A percentile compares a stretch with the other conserved stretches of the same genome.
Evolutionary conservation across 805 yeast genomes (phyloP).

Genomic region (Kluyveromyces wickerhamii): DNA sequence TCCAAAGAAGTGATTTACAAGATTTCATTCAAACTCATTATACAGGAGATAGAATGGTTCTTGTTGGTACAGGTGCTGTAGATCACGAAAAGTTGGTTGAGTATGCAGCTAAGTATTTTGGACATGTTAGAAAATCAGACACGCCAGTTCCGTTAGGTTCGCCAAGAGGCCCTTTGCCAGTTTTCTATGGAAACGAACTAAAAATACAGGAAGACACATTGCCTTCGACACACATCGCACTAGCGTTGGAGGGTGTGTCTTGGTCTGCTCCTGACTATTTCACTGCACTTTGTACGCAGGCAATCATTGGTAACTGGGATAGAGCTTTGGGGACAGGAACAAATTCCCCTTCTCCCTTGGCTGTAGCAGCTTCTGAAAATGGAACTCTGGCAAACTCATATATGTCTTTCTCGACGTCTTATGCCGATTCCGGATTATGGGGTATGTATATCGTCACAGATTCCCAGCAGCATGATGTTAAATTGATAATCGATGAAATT

Average conservation of each 20-base stretch:
- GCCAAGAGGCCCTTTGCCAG: conserved; percentile 57
- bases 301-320: conserved; percentile 96
- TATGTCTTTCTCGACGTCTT: conserved; percentile 94
- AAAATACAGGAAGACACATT: conserved; percentile 73
- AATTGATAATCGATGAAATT: conserved; percentile 63
- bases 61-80: conserved; percentile 95
- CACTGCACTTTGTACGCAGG: conserved; percentile 92
- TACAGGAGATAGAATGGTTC: conserved; percentile 94
- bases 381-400: conserved; percentile 77
- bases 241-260: conserved; percentile 96
- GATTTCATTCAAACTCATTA: conserved; percentile 79
- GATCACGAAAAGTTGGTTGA: conserved; percentile 76
- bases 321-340: conserved; percentile 80
- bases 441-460: conserved; percentile 90
- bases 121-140: conserved; percentile 46
- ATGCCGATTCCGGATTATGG: conserved; percentile 97
- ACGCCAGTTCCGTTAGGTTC: conserved; percentile 63
- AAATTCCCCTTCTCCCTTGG: conserved; percentile 78
- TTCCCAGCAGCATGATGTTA: conserved; percentile 52
- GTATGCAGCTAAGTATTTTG: conserved; percentile 70
- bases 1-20: conserved; percentile 66
- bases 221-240: conserved; percentile 85
- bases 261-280: conserved; percentile 96
- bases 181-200: conserved; percentile 79
- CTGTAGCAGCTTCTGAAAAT: conserved; percentile 47